These are phyloP conservation scores for Penicillium sp. DNA, from an alignment of 2,329 filamentous ascomycete species.

Conservation along the genomic window DNA sequence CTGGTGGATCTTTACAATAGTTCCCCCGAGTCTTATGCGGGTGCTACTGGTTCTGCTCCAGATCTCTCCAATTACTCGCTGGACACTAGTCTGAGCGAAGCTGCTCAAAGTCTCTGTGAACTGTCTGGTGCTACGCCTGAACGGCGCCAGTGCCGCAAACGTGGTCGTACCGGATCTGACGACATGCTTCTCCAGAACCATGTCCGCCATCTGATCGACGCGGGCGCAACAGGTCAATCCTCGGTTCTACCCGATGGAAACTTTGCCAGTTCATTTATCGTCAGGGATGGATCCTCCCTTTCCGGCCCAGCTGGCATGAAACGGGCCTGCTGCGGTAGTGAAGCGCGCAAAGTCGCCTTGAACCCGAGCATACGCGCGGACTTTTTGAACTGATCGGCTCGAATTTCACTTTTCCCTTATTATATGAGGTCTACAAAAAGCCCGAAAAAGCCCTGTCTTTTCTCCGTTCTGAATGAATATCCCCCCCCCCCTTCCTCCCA, in stretches of 20 bases:
- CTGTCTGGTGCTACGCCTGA: constrained; percentile 35
- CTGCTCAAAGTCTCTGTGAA: constrained; percentile 43
- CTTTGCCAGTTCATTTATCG: constrained; percentile 34
- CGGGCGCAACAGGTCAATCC: constrained; percentile 25
- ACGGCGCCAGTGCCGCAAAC: constrained; percentile 37
- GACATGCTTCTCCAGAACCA: constrained; percentile 39
- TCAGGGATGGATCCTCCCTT: constrained; percentile 27
- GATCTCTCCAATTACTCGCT: constrained; percentile 39
- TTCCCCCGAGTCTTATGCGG: constrained; percentile 36
- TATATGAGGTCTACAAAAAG: constrained; percentile 29
- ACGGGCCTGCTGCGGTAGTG: constrained; percentile 42
- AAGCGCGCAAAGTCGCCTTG: constrained; percentile 37
- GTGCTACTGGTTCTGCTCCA: constrained; percentile 24
- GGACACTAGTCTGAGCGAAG: constrained; percentile 36
- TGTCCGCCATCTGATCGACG: constrained; percentile 39
- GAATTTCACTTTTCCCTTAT: constrained; percentile 20
- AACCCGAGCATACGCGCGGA: constrained; percentile 35
- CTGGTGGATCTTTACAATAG: constrained; percentile 31
- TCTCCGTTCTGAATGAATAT: constrained; percentile 29
- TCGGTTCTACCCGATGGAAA: constrained; percentile 33
- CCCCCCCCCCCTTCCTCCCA: constrained; percentile 28
- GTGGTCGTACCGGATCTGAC: constrained; percentile 41
- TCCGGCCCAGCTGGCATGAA: constrained; percentile 41
- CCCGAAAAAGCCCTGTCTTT: constrained; percentile 30
- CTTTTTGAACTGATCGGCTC: constrained; percentile 23